phyloP scores from a whole-genome alignment of 208 protist species.

The Trypanosoma rangeli region DNA sequence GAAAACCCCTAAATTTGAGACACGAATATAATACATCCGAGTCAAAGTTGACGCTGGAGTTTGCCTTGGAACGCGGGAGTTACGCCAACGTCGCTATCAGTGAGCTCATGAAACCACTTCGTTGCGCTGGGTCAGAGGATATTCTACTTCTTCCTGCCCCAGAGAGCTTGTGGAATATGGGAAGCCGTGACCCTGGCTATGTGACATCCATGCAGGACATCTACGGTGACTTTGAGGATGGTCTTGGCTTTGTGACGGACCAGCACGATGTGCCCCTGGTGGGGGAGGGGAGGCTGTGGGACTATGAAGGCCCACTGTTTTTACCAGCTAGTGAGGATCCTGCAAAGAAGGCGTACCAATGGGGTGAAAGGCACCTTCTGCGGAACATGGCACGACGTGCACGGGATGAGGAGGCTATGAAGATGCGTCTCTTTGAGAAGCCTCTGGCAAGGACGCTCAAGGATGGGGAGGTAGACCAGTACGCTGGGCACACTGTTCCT shows the following conservation, averaged over 20 bases:
- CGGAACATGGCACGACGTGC: constrained; percentile 64
- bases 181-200: constrained; percentile 67
- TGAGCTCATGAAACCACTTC: constrained; percentile 72
- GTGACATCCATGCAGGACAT: constrained; percentile 82
- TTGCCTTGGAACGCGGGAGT: constrained; percentile 80
- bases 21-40: constrained; percentile 54
- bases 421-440: constrained; percentile 61
- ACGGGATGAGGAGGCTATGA: constrained; percentile 51
- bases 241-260: constrained; percentile 65
- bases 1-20: constrained; percentile 62
- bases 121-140: constrained; percentile 65
- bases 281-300: constrained; percentile 52
- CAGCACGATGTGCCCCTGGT: constrained; percentile 32
- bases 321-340: constrained; percentile 50
- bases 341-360: constrained; percentile 50
- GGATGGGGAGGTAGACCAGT: constrained; percentile 66
- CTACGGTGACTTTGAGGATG: constrained; percentile 79
- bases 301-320: constrained; percentile 63
- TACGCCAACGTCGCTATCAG: constrained; percentile 88
- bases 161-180: constrained; percentile 58
- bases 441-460: constrained; percentile 54
- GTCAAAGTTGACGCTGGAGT: constrained; percentile 53
- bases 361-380: constrained; percentile 65
- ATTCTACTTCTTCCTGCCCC: constrained; percentile 61
- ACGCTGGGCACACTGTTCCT: constrained; percentile 81